Conservation (phyloP, 208 protist genomes). For the Blastocrithidia nonstop region DNA sequence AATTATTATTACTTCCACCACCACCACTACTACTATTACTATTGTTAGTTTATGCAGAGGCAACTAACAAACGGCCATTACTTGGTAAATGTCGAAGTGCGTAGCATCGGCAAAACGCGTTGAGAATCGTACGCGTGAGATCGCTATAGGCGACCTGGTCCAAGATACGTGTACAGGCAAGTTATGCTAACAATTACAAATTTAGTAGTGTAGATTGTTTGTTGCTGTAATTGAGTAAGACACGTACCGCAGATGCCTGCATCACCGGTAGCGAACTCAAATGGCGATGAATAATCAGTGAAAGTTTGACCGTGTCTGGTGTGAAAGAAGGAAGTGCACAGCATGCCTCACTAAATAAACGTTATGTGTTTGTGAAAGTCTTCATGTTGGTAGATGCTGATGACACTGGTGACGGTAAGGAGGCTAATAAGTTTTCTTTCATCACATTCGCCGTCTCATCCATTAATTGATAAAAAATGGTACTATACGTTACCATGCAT, state of each 20-base stretch:
- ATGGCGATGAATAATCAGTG: constrained; percentile 62
- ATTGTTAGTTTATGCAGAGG: constrained; percentile 13
- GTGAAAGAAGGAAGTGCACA: constrained; percentile 45
- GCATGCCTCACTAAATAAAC: constrained; percentile 33
- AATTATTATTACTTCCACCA: constrained; percentile 5
- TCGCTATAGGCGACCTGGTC: constrained; percentile 46
- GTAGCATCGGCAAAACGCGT: constrained; percentile 46
- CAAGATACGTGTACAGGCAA: constrained; percentile 53
- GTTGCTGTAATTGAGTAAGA: constrained; percentile 34
- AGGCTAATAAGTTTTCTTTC: constrained; percentile 50
- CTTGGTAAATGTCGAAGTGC: constrained; percentile 63
- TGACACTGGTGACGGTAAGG: constrained; percentile 7
- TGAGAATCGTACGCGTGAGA: constrained; percentile 37
- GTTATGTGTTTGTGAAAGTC: constrained; percentile 8
- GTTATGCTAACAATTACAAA: constrained; percentile 58
- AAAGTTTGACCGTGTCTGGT: constrained; percentile 29
- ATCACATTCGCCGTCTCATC: constrained; percentile 54
- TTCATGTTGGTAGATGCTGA: not conserved
- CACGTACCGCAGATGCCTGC: constrained; percentile 27
- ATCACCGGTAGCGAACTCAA: constrained; percentile 43
- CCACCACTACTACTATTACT: constrained; percentile 5
- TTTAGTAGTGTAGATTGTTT: constrained; percentile 37
- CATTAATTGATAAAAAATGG: constrained; percentile 41
- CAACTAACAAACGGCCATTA: constrained; percentile 66
- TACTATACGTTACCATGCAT: constrained; percentile 17